Evolutionary conservation across 2,329 filamentous ascomycete species (phyloP), one percentile per base, ranked within the genome.

Genomic region (Alternaria sp.): DNA sequence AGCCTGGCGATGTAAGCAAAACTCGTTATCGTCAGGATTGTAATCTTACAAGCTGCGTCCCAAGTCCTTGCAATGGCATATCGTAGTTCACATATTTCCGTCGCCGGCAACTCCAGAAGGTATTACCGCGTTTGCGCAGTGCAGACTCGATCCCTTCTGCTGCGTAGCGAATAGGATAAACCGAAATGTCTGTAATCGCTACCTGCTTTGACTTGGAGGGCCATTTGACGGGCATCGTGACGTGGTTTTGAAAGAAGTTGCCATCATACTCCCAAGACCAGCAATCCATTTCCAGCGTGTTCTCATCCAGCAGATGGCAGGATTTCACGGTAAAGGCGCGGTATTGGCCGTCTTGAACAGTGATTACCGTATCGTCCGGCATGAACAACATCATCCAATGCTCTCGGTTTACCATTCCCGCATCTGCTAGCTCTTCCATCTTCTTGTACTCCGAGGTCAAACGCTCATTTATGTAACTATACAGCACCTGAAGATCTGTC

Each of bases 21-120:
- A 2, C 15, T 10, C 8, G 1, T 15, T 5, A 0, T 0, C 6
- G 8, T 4, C 4, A 3, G 0, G 7, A 36, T 9, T n/a, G 0
- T 0, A 1, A 5, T 36, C 32, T 36, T 36, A 36, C 32, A n/a
- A n/a, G 32, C 32, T 36, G 32, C 32, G 32, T 5, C 1, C 8
- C 32, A 10, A 7, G 15, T 0, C 32, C 8, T 4, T 1, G 7
- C 13, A 10, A 2, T 3, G 13, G 32, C 7, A 4, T 2, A 2
- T n/a, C 0, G 32, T 40, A 40, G 4, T 10, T 40, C 2, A 40
- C 32, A 8, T 40, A 40, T 5, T 5, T 40, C 2, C 15, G 32
- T 1, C 15, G 15, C 2, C 32, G 15, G 32, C 32, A 40, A 40
- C 32, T 6, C 32, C 32, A 40, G 15, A 40, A 40, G 2, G 32